Percentiles rank a stretch among this genome's conserved stretches.
These are phyloP conservation scores for Aspergillus taichungensis DNA, from an alignment of 495 filamentous ascomycete species.

Conservation along the genomic window DNA sequence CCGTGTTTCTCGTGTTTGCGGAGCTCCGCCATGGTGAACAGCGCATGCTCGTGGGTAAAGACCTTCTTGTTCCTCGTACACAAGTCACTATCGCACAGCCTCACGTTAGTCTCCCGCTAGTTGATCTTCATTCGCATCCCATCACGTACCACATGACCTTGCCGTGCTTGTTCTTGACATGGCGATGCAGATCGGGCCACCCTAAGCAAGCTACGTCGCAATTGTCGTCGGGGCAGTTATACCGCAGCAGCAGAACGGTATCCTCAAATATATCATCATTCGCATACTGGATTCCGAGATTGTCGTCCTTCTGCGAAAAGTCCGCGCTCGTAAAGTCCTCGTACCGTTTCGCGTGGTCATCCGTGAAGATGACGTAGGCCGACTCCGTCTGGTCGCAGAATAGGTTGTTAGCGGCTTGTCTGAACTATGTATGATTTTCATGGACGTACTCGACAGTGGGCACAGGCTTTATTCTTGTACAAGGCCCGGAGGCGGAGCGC, in stretches of 20 bases:
- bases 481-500: slow-evolving; percentile 78
- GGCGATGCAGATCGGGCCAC: slow-evolving; percentile 91
- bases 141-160: slow-evolving; percentile 74
- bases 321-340: slow-evolving; percentile 69
- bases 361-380: slow-evolving; percentile 83
- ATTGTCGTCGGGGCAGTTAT: slow-evolving; percentile 80
- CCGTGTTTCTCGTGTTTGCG: slow-evolving; percentile 82
- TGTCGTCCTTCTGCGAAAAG: slow-evolving; percentile 65
- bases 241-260: slow-evolving; percentile 76
- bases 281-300: slow-evolving; percentile 84
- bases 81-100: slow-evolving; percentile 48
- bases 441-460: slow-evolving; percentile 75
- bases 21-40: slow-evolving; percentile 78
- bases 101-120: not conserved
- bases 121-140: too few species aligned
- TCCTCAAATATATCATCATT: slow-evolving; percentile 81
- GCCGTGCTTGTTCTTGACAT: slow-evolving; percentile 72
- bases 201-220: slow-evolving; percentile 85
- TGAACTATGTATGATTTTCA: not conserved
- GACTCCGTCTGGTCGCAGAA: slow-evolving; percentile 53
- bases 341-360: slow-evolving; percentile 68
- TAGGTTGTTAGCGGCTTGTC: slow-evolving; percentile 1
- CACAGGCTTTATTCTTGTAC: slow-evolving; percentile 91
- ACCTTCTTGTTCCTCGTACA: slow-evolving; percentile 95
- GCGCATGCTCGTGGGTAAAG: slow-evolving; percentile 93